These are phyloP conservation scores for Annulohypoxylon moriforme DNA, from an alignment of 495 filamentous ascomycete genomes.

Conservation along the genomic window DNA sequence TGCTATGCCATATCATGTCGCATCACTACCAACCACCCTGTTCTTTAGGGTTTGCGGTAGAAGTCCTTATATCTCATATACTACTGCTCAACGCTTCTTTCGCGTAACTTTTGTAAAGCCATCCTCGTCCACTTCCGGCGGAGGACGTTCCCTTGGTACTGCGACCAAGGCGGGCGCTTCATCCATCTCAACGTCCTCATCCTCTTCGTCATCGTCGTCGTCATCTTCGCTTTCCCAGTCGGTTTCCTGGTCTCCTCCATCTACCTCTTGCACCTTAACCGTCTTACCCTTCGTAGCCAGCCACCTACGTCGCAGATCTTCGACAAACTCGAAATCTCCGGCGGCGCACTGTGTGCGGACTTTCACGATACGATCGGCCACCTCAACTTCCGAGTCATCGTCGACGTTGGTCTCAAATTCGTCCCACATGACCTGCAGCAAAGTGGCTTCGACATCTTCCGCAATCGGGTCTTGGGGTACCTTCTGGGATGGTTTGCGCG, in stretches of 20 bases:
- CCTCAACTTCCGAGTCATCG: slow-evolving; percentile 81
- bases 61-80: background rate
- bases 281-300: slow-evolving; percentile 66
- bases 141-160: slow-evolving; percentile 69
- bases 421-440: slow-evolving; percentile 91
- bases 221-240: slow-evolving; percentile 66
- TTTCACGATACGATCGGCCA: slow-evolving; percentile 77
- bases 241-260: slow-evolving; percentile 69
- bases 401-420: slow-evolving; percentile 94
- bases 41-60: slow-evolving; percentile 7
- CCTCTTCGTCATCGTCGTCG: slow-evolving; percentile 65
- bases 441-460: slow-evolving; percentile 83
- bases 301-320: slow-evolving; percentile 74
- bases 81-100: slow-evolving; percentile 68
- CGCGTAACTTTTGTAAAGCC: slow-evolving; percentile 90
- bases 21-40: slow-evolving; percentile 14
- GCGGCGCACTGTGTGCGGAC: slow-evolving; percentile 68
- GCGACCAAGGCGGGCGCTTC: slow-evolving; percentile 73
- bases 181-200: slow-evolving; percentile 78
- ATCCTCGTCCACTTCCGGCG: slow-evolving; percentile 89
- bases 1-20: slow-evolving; percentile 17
- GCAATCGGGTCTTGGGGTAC: slow-evolving; percentile 72
- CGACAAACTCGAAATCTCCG: slow-evolving; percentile 75
- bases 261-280: slow-evolving; percentile 68
- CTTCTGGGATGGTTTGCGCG: slow-evolving; percentile 27